phyloP scores from a whole-genome alignment of 768 basidiomycete species.

The Naganishia randhawae region DNA sequence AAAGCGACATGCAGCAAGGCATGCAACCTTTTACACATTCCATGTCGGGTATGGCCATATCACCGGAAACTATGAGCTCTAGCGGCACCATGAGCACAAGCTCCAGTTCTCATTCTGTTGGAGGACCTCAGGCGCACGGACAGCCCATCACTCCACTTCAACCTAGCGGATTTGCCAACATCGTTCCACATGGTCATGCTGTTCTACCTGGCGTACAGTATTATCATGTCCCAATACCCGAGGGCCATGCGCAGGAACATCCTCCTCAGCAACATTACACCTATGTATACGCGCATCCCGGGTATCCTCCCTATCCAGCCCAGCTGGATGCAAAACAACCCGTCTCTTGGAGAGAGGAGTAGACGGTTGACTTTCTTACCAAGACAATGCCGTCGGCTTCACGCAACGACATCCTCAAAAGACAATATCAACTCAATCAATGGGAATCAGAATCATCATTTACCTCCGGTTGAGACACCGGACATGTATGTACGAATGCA shows the following conservation, averaged over 20 bases:
- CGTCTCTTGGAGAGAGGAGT: constrained; percentile 23
- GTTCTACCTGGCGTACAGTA: constrained; percentile 15
- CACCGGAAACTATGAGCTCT: constrained; percentile 34
- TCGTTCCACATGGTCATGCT: background rate
- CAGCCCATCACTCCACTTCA: constrained; percentile 13
- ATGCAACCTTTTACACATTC: constrained; percentile 40
- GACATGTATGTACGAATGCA: constrained; percentile 12
- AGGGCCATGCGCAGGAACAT: constrained; percentile 8
- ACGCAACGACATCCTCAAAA: background rate
- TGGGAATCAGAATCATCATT: background rate
- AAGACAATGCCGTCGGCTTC: background rate
- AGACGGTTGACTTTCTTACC: background rate
- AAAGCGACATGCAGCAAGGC: constrained; percentile 32
- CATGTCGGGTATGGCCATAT: constrained; percentile 43
- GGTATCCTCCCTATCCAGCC: constrained; percentile 13
- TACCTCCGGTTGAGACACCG: background rate
- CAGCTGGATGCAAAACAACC: constrained; percentile 14
- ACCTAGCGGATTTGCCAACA: constrained; percentile 6
- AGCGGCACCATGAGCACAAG: constrained; percentile 27
- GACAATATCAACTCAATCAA: background rate
- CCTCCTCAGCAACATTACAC: constrained; percentile 22
- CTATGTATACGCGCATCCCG: constrained; percentile 21
- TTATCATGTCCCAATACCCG: constrained; percentile 7
- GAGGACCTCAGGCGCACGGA: background rate
- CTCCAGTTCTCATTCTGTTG: constrained; percentile 20